Evolutionary conservation across 441 rosid genomes (phyloP).

Genomic region (Syzygium malaccense): DNA sequence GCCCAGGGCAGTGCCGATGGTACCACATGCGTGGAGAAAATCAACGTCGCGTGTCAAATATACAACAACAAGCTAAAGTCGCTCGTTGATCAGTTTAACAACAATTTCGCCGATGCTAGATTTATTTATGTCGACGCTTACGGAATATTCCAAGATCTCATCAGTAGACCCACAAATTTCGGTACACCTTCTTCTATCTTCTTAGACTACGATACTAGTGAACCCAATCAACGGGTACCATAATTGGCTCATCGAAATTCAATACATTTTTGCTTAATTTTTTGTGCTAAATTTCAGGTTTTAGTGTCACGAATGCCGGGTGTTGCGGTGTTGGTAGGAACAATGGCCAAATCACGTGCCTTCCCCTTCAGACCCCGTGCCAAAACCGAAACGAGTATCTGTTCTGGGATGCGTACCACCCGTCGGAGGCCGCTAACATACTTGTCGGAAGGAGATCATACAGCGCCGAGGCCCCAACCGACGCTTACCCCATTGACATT

Average conservation of each 20-base stretch:
- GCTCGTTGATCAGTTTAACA: constrained; percentile 3
- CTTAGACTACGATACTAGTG: background rate
- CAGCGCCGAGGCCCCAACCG: constrained; percentile 51
- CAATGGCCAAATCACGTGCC: constrained; percentile 84
- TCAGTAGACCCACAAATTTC: background rate
- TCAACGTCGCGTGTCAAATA: background rate
- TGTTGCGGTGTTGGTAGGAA: constrained; percentile 93
- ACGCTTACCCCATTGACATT: constrained; percentile 68
- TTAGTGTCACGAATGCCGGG: constrained; percentile 59
- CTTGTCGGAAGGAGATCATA: constrained; percentile 63
- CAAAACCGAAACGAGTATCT: constrained; percentile 43
- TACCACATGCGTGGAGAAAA: background rate
- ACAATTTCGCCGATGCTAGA: background rate
- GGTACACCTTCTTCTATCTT: background rate
- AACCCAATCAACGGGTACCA: background rate
- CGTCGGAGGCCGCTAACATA: constrained; percentile 60
- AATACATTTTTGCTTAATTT: background rate
- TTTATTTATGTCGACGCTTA: constrained; percentile 1
- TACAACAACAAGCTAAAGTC: constrained; percentile 6
- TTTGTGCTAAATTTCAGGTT: constrained; percentile 31
- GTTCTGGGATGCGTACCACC: constrained; percentile 94
- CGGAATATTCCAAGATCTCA: constrained; percentile 5
- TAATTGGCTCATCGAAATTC: background rate
- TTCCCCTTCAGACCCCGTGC: constrained; percentile 72
- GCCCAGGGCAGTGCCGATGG: background rate